Conservation (phyloP, 2,329 filamentous ascomycete species). For the Talaromyces sp. region DNA sequence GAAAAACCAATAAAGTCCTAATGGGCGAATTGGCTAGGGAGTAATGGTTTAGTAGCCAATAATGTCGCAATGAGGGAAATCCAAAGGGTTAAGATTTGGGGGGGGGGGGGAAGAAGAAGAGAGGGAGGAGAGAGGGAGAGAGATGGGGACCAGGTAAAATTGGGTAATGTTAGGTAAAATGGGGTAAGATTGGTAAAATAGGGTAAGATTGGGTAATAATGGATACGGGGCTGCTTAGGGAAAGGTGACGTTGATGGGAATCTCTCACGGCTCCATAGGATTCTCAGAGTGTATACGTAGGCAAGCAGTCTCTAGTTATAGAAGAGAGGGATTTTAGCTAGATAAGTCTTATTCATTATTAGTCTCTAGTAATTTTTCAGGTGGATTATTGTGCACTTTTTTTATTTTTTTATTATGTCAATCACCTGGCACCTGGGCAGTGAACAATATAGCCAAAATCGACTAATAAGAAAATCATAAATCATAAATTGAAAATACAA, state of each 20-base stretch:
- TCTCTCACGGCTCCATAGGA: no score
- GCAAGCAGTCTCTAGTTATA: no score
- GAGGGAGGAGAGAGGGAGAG: conserved; percentile 18
- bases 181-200: conserved; percentile 24
- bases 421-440: no score
- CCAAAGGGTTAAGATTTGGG: neutral
- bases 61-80: conserved; percentile 8
- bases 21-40: neutral
- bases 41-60: conserved; percentile 16
- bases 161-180: conserved; percentile 14
- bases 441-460: no score
- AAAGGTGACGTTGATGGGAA: conserved; percentile 14
- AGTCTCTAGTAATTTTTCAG: no score
- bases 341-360: no score
- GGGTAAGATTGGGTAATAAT: conserved; percentile 17
- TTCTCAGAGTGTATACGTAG: no score
- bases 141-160: conserved; percentile 9
- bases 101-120: conserved; percentile 12
- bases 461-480: neutral
- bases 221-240: neutral
- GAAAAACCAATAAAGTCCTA: neutral
- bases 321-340: no score
- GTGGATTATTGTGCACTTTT: no score
- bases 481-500: neutral
- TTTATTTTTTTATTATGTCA: no score